Evolutionary conservation across 768 basidiomycete species (phyloP), one percentile per base, ranked within the genome.

Genomic region (Cystobasidium ongulense): DNA sequence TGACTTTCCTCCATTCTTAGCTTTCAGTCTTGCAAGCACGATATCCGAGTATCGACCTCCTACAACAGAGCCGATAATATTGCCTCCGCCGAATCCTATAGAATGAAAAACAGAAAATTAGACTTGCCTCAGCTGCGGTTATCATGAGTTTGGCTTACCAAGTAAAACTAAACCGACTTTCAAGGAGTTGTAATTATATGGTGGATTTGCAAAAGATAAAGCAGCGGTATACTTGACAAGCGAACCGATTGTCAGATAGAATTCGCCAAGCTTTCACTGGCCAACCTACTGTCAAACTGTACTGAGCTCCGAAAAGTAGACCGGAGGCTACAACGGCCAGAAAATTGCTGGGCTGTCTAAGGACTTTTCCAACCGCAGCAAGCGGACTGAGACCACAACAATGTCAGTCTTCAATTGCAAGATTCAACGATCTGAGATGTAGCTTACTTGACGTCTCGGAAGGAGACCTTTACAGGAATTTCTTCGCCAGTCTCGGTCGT

Each of bases 151-250:
- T 8, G 29, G 29, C 57, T 59, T 35, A 59, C 39, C 81, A 10
- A 96, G 85, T 4, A 92, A 85, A 11, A 91, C 86, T 31, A 92
- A 80, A 1, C 92, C 92, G 61, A 89, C 86, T 52, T 86, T 83
- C 3, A 93, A 82, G 0, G 92, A 83, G 57, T 86, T 82, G 80
- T 88, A 92, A 33, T 84, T 79, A 77, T 94, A 94, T 1, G 83
- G 80, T 33, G 81, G 79, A 7, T 83, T 84, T 4, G 81, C 81
- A 13, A 94, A 84, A 0, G 89, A 91, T 73, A 89, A 84, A 8
- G 90, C 84, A 18, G 87, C 86, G 0, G 90, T 90, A 79, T 91
- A 94, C 1, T 59, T 10, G 53, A 54, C n/a, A 54, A 11, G 53
- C 11, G n/a, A 54, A 23, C 8, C 13, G 43, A 13, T 46, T 46